Conservation (phyloP, 768 basidiomycete genomes). For the Rhodosporidiobolus sp. region DNA sequence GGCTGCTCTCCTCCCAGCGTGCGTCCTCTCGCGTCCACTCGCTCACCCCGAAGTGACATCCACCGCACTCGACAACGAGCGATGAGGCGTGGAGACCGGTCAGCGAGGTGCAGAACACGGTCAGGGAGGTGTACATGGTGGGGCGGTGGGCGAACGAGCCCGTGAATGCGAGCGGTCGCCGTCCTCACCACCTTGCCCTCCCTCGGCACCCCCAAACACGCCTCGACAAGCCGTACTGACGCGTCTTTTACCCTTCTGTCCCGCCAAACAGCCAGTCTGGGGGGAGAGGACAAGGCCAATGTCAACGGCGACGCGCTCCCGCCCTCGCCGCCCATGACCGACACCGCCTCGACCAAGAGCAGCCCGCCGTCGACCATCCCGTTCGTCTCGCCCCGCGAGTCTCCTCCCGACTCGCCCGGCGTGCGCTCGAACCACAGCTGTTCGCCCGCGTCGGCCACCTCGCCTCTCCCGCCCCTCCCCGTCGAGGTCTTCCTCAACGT, state of each 20-base stretch:
- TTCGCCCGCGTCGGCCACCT: conserved; percentile 6
- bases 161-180: too few relatives aligned
- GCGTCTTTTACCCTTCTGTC: not conserved
- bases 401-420: conserved; percentile 17
- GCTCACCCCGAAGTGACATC: not conserved
- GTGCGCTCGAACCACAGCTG: not conserved
- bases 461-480: conserved; percentile 27
- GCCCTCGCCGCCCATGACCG: conserved; percentile 29
- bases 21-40: not conserved
- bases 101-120: too few relatives aligned
- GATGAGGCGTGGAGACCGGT: too few relatives aligned
- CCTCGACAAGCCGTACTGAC: not conserved
- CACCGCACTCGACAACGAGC: not conserved
- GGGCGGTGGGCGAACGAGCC: too few relatives aligned
- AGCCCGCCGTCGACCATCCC: conserved; percentile 8
- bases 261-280: not conserved
- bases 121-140: too few relatives aligned
- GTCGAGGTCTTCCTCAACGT: conserved; percentile 32
- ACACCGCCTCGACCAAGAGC: conserved; percentile 10
- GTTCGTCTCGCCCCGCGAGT: not conserved
- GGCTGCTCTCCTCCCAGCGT: not conserved
- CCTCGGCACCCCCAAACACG: not conserved
- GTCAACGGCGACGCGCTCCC: conserved; percentile 5
- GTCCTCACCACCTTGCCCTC: not conserved
- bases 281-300: not conserved